Evolutionary conservation across 768 basidiomycete species (phyloP).

Genomic region (button mushroom (Agaricus bisporus)): DNA sequence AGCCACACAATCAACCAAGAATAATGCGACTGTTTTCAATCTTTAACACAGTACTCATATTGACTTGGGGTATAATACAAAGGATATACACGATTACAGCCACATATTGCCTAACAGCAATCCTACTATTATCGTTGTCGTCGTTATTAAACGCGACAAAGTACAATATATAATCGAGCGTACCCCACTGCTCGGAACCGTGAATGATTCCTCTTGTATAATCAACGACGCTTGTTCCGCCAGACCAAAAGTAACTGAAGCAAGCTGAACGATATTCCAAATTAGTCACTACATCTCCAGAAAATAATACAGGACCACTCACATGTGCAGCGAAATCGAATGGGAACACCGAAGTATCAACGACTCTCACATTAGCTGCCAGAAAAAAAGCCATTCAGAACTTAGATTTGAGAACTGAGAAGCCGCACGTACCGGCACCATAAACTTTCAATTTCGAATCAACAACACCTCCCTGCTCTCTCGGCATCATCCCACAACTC

Average conservation of each 20-base stretch:
- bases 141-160: background rate
- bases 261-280: slow-evolving; percentile 17
- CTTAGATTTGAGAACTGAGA: background rate
- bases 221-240: slow-evolving; percentile 23
- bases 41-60: no score
- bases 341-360: slow-evolving; percentile 51
- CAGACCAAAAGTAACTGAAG: slow-evolving; percentile 21
- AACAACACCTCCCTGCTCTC: slow-evolving; percentile 24
- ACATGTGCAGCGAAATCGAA: slow-evolving; percentile 32
- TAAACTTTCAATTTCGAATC: slow-evolving; percentile 24
- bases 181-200: slow-evolving; percentile 10
- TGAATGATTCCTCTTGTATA: slow-evolving; percentile 15
- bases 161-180: background rate
- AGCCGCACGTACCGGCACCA: slow-evolving; percentile 21
- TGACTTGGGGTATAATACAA: no score
- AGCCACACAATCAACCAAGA: no score
- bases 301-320: slow-evolving; percentile 5
- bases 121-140: background rate
- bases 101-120: background rate
- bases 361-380: slow-evolving; percentile 50
- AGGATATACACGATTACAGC: background rate
- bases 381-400: background rate
- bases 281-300: background rate
- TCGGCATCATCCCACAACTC: slow-evolving; percentile 26
- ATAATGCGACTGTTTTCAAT: no score